These are phyloP conservation scores for Cunninghamia lanceolata DNA, from an alignment of 75 land plant species.

Conservation along the genomic window DNA sequence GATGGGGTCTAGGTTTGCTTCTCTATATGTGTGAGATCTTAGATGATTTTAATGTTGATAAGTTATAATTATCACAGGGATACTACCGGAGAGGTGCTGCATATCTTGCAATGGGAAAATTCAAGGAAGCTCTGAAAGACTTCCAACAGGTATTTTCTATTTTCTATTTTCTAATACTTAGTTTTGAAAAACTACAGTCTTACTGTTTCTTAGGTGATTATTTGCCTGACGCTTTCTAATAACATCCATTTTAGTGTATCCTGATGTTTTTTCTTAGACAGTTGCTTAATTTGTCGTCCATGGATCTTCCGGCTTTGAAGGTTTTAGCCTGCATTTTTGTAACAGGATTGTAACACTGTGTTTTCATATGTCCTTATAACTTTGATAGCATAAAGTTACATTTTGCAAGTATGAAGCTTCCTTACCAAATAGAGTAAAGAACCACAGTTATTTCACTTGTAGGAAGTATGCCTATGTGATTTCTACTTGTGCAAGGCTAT, in stretches of 20 bases:
- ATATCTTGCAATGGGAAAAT: constrained; percentile 91
- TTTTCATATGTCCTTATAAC: not conserved
- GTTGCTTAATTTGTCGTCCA: not conserved
- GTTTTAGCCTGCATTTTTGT: not conserved
- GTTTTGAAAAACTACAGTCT: not conserved
- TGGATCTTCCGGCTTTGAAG: not conserved
- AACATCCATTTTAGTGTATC: not conserved
- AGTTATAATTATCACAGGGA: constrained; percentile 50
- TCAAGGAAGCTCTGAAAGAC: constrained; percentile 93
- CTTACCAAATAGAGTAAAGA: not conserved
- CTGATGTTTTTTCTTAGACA: not conserved
- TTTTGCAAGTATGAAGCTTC: not conserved
- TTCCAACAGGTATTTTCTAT: constrained; percentile 75
- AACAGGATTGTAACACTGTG: not conserved
- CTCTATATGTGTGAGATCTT: not conserved
- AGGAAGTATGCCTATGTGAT: constrained; percentile 2
- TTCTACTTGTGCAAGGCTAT: not conserved
- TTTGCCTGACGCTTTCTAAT: not conserved
- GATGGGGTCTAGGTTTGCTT: not conserved
- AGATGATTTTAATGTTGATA: not conserved
- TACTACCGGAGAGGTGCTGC: constrained; percentile 97
- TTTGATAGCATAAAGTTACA: not conserved
- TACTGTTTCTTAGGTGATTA: not conserved
- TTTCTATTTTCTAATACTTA: not conserved
- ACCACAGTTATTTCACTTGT: not conserved